Evolutionary conservation across 2,329 filamentous ascomycete genomes (phyloP).

Genomic region (Fusarium devonianum): DNA sequence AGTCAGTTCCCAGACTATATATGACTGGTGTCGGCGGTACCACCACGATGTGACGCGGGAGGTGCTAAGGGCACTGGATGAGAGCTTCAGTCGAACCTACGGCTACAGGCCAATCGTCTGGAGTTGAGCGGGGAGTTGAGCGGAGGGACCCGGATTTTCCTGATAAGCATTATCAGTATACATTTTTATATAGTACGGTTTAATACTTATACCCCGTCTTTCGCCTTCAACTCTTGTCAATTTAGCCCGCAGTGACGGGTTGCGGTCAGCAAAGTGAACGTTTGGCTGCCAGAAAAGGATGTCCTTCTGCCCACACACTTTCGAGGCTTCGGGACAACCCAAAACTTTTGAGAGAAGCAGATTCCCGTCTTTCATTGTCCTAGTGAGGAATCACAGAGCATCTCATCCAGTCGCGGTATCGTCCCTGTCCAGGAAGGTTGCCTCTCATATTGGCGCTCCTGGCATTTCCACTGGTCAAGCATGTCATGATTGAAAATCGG

Average conservation of each 20-base stretch:
- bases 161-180: neutral
- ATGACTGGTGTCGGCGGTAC: constrained; percentile 27
- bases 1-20: constrained; percentile 8
- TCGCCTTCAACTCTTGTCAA: neutral
- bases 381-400: constrained; percentile 23
- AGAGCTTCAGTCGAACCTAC: constrained; percentile 18
- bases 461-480: constrained; percentile 26
- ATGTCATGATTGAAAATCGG: constrained; percentile 23
- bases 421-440: constrained; percentile 16
- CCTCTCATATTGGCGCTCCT: constrained; percentile 20
- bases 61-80: constrained; percentile 17
- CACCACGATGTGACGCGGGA: constrained; percentile 23
- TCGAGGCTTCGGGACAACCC: constrained; percentile 7
- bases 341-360: constrained; percentile 14
- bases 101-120: constrained; percentile 24
- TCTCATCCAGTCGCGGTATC: constrained; percentile 10
- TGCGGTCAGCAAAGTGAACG: constrained; percentile 16
- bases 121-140: constrained; percentile 13
- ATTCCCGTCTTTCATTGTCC: constrained; percentile 19
- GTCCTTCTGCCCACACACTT: constrained; percentile 23
- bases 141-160: neutral
- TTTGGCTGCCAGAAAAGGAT: constrained; percentile 27
- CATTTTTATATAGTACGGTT: constrained; percentile 8
- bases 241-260: no score
- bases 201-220: constrained; percentile 29